A percentile compares a stretch with the other conserved stretches of the same genome.
Conservation (phyloP, 495 filamentous ascomycete species). For the Daldinia concentrica region DNA sequence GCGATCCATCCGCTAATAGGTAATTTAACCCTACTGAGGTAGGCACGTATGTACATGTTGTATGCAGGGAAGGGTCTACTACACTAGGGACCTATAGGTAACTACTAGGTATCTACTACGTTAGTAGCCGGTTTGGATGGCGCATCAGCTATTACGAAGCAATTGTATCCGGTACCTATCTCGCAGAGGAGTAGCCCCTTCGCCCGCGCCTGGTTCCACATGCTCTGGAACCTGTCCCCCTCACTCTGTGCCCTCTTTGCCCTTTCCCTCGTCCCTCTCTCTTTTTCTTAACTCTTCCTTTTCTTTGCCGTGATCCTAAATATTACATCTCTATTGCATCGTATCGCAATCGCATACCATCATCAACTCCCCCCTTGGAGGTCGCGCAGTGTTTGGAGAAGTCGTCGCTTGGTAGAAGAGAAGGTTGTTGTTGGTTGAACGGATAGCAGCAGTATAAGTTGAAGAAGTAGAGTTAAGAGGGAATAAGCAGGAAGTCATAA, state of each 20-base stretch:
- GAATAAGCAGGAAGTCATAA: conserved; percentile 29
- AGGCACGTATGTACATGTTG: conserved; percentile 9
- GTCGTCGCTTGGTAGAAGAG: too few relatives aligned
- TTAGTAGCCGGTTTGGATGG: neutral
- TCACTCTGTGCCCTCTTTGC: conserved; percentile 42
- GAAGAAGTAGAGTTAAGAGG: conserved; percentile 18
- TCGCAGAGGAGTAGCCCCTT: conserved; percentile 33
- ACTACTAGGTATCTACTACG: neutral
- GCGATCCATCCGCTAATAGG: conserved; percentile 42
- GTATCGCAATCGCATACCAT: conserved; percentile 36
- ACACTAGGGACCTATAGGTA: conserved; percentile 14
- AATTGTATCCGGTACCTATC: conserved; percentile 3
- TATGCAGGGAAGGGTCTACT: conserved; percentile 29
- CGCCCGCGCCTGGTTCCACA: conserved; percentile 39
- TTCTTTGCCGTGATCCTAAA: conserved; percentile 32
- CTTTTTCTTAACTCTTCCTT: conserved; percentile 32
- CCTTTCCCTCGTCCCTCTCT: conserved; percentile 38
- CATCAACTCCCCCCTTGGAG: conserved; percentile 22
- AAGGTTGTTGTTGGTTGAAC: conserved; percentile 38
- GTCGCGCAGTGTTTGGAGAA: conserved; percentile 42
- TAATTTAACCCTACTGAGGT: conserved; percentile 37
- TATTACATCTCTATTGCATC: conserved; percentile 27
- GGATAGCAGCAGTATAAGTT: conserved; percentile 30
- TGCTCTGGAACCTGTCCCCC: conserved; percentile 34
- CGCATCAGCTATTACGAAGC: neutral